A percentile compares a stretch with the other conserved stretches of the same genome.
Evolutionary conservation across 257 asterid species (phyloP).

Genomic region (Verbascum thapsus): DNA sequence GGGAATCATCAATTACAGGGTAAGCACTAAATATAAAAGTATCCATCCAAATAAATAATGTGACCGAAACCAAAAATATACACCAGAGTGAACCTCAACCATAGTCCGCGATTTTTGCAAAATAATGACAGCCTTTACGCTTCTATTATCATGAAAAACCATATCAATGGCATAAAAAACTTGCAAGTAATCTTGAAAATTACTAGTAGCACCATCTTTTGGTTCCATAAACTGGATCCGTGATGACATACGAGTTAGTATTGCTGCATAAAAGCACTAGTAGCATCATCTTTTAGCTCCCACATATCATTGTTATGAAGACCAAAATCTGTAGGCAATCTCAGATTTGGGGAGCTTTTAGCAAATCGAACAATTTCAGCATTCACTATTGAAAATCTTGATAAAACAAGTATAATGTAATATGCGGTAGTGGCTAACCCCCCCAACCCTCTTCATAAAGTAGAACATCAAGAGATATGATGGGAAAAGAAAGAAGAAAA

Average conservation of each 20-base stretch:
- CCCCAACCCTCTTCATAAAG: constrained; percentile 19
- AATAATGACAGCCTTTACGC: neutral
- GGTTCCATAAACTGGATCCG: neutral
- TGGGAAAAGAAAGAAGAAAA: constrained; percentile 20
- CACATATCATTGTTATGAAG: too few relatives aligned
- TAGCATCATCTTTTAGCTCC: too few relatives aligned
- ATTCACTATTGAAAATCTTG: constrained; percentile 1
- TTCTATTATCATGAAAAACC: neutral
- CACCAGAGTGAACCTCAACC: constrained; percentile 8
- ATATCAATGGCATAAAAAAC: neutral
- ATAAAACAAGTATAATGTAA: constrained; percentile 14
- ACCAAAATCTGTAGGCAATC: neutral
- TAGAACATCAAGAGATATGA: neutral
- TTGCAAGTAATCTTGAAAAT: neutral
- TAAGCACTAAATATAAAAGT: neutral
- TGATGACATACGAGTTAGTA: constrained; percentile 2
- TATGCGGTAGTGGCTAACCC: neutral
- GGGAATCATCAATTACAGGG: neutral
- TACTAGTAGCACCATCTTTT: neutral
- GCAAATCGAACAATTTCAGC: constrained; percentile 10
- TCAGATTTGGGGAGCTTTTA: neutral
- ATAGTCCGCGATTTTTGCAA: neutral
- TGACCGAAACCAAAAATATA: neutral
- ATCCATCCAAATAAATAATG: neutral
- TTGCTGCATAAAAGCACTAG: neutral